Conservation (phyloP, 805 yeast genomes). For the Ascoidea rubescens region DNA sequence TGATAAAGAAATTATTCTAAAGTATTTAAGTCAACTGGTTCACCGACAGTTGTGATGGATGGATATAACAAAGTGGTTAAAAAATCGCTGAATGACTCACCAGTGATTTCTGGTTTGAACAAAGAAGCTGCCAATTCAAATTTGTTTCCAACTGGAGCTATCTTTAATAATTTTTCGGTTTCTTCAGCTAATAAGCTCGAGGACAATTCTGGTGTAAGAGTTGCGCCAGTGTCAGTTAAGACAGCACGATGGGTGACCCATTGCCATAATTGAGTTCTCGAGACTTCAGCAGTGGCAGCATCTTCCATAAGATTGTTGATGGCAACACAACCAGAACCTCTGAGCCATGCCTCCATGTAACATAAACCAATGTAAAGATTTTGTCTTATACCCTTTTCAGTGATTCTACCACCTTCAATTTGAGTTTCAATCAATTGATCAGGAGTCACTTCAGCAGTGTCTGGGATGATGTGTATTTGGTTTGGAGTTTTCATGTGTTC, state of each 20-base stretch:
- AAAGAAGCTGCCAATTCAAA: conserved; percentile 41
- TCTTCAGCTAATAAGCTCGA: conserved; percentile 39
- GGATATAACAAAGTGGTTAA: conserved; percentile 53
- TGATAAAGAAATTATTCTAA: too few relatives aligned
- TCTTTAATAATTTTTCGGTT: conserved; percentile 32
- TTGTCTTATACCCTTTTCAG: conserved; percentile 53
- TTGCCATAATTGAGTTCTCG: conserved; percentile 58
- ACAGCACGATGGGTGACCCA: conserved; percentile 54
- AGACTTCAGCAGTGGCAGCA: conserved; percentile 72
- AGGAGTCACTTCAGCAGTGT: conserved; percentile 32
- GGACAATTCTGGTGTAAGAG: conserved; percentile 38
- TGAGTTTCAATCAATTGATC: conserved; percentile 47
- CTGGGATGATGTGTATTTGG: conserved; percentile 41
- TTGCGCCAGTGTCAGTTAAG: conserved; percentile 38
- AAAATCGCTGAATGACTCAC: conserved; percentile 49
- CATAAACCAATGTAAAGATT: conserved; percentile 52
- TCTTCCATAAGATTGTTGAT: conserved; percentile 68
- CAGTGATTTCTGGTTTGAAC: conserved; percentile 52
- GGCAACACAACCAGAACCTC: conserved; percentile 62
- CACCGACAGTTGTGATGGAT: conserved; percentile 24
- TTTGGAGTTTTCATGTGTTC: conserved; percentile 66
- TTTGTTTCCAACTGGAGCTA: conserved; percentile 27
- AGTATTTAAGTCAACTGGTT: not conserved
- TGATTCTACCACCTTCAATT: conserved; percentile 43
- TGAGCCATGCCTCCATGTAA: conserved; percentile 63